Conservation (phyloP, 1,284 basidiomycete species). For the Irpex sp. region DNA sequence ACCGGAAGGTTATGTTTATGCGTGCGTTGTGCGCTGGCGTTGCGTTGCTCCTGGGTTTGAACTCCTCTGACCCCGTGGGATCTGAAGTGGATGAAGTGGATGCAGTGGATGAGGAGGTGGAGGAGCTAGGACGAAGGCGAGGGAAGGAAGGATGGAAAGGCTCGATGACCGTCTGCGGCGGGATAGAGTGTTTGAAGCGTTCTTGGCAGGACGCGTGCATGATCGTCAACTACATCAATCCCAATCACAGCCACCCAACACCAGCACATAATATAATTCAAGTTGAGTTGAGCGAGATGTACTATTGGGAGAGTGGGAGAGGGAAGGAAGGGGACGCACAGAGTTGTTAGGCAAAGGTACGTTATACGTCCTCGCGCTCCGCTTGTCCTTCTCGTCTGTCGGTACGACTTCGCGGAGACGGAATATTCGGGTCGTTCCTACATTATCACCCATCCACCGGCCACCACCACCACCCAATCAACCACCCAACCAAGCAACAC, state of each 20-base stretch:
- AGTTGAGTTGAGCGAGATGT: not conserved
- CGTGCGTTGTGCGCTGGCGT: slow-evolving; percentile 52
- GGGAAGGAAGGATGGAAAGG: slow-evolving; percentile 64
- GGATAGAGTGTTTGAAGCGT: slow-evolving; percentile 79
- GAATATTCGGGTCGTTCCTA: slow-evolving; percentile 71
- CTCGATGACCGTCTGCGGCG: slow-evolving; percentile 72
- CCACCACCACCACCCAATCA: no score
- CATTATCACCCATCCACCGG: not conserved
- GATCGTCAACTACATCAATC: slow-evolving; percentile 60
- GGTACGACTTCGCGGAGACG: slow-evolving; percentile 73
- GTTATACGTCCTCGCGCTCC: slow-evolving; percentile 74
- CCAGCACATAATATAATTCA: no score
- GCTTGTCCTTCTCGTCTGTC: slow-evolving; percentile 45
- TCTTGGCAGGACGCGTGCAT: slow-evolving; percentile 94
- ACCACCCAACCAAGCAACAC: no score
- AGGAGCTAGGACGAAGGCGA: slow-evolving; percentile 17
- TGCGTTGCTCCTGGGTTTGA: not conserved
- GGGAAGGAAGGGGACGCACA: slow-evolving; percentile 32
- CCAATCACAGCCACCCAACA: slow-evolving; percentile 2
- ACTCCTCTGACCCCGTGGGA: no score
- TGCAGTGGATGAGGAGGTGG: no score
- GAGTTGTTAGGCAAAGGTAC: slow-evolving; percentile 83
- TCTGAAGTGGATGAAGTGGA: no score
- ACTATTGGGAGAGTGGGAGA: not conserved
- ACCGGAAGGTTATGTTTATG: slow-evolving; percentile 88